Percentiles rank a stretch among this genome's conserved stretches.
phyloP scores from a whole-genome alignment of 331 rosid genomes.

The Acacia pycnantha region DNA sequence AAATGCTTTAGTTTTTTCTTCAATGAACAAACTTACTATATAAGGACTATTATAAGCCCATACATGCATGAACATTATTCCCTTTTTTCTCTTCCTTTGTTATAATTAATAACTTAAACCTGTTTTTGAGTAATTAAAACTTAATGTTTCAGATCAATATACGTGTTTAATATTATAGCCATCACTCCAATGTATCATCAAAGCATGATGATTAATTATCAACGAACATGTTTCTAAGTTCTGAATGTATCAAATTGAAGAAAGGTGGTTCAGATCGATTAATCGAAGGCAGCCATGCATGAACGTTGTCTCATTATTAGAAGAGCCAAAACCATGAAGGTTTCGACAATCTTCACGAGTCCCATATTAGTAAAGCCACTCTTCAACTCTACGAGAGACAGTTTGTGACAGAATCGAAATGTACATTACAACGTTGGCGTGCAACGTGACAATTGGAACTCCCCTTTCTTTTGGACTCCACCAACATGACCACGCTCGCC shows the following conservation, averaged over 20 bases:
- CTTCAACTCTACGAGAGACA: constrained; percentile 50
- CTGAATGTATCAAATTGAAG: constrained; percentile 19
- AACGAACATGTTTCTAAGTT: constrained; percentile 25
- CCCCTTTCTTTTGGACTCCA: constrained; percentile 57
- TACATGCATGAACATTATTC: no score
- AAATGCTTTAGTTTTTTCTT: no score
- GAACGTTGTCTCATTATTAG: constrained; percentile 5
- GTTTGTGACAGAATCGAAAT: constrained; percentile 62
- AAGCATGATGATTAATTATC: constrained; percentile 26
- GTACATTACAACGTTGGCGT: constrained; percentile 54
- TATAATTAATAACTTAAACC: no score
- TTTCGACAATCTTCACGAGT: background rate
- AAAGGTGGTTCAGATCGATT: constrained; percentile 13
- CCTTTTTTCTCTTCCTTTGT: no score
- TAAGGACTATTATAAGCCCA: no score
- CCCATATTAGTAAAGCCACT: background rate
- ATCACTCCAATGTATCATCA: constrained; percentile 27
- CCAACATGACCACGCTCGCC: constrained; percentile 71
- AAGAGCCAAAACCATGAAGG: background rate
- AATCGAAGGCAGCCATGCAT: constrained; percentile 6
- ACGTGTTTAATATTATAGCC: no score
- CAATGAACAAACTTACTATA: no score
- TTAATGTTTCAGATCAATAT: no score
- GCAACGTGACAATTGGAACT: constrained; percentile 72
- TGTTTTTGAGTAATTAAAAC: no score